Evolutionary conservation across 495 filamentous ascomycete species (phyloP).

Genomic region (Neohortaea acidophila): DNA sequence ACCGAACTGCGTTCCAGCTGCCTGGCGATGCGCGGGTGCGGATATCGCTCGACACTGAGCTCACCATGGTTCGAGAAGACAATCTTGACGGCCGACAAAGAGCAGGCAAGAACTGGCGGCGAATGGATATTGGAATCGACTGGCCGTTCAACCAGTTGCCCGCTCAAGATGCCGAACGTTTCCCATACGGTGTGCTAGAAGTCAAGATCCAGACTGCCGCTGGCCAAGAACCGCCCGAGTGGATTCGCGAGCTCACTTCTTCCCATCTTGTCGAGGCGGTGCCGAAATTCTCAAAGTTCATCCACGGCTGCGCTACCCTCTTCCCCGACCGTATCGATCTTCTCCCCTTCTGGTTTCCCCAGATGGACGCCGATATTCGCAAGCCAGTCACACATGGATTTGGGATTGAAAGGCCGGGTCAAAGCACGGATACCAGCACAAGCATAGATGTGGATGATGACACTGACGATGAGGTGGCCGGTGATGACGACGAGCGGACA

Average conservation of each 20-base stretch:
- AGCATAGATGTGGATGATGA: slow-evolving; percentile 44
- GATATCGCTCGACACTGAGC: slow-evolving; percentile 90
- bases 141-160: slow-evolving; percentile 85
- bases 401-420: slow-evolving; percentile 66
- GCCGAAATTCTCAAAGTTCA: slow-evolving; percentile 98
- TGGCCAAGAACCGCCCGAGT: slow-evolving; percentile 92
- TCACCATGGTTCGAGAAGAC: slow-evolving; percentile 89
- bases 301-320: slow-evolving; percentile 77
- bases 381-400: slow-evolving; percentile 77
- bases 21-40: slow-evolving; percentile 92
- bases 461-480: slow-evolving; percentile 45
- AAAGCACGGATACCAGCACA: slow-evolving; percentile 58
- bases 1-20: slow-evolving; percentile 93
- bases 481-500: slow-evolving; percentile 33
- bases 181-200: slow-evolving; percentile 92
- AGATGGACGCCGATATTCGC: slow-evolving; percentile 96
- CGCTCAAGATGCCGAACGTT: slow-evolving; percentile 67
- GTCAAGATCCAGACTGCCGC: slow-evolving; percentile 96
- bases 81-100: slow-evolving; percentile 69
- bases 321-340: slow-evolving; percentile 81
- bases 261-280: slow-evolving; percentile 95
- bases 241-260: slow-evolving; percentile 81
- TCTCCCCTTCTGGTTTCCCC: slow-evolving; percentile 91
- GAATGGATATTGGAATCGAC: slow-evolving; percentile 96
- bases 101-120: slow-evolving; percentile 80